Percentiles rank a stretch among this genome's conserved stretches.
phyloP scores from a whole-genome alignment of 2,329 filamentous ascomycete genomes.

The Aspergillus arachidicola region DNA sequence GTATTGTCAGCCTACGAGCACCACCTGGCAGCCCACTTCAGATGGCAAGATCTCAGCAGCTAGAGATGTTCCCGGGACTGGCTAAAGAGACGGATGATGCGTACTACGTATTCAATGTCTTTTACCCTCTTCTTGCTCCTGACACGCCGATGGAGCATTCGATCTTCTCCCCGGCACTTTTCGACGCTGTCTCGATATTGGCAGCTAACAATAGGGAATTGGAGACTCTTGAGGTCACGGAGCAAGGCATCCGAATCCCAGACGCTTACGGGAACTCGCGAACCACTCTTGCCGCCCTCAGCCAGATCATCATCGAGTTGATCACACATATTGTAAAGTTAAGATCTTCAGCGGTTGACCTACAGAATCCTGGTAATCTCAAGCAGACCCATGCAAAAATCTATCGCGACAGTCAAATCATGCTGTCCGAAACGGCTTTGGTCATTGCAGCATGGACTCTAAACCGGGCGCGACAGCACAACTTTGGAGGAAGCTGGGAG shows the following conservation, averaged over 20 bases:
- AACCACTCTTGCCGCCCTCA: constrained; percentile 41
- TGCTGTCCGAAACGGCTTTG: constrained; percentile 42
- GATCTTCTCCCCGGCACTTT: constrained; percentile 47
- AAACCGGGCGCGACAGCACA: constrained; percentile 33
- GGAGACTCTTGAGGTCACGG: constrained; percentile 35
- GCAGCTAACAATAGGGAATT: constrained; percentile 46
- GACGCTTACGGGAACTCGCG: constrained; percentile 39
- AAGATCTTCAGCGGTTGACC: constrained; percentile 29
- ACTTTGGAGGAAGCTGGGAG: constrained; percentile 27
- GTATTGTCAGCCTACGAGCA: constrained; percentile 43
- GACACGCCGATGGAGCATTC: constrained; percentile 40
- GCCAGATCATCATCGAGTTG: constrained; percentile 46
- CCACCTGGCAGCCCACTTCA: constrained; percentile 43
- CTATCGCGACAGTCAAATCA: constrained; percentile 46
- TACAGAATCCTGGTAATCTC: constrained; percentile 36
- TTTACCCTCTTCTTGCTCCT: constrained; percentile 43
- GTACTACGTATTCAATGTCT: constrained; percentile 50
- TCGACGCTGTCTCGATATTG: constrained; percentile 46
- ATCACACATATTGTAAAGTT: constrained; percentile 42
- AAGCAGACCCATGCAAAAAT: constrained; percentile 46
- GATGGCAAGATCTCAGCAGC: constrained; percentile 37
- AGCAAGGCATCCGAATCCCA: constrained; percentile 33
- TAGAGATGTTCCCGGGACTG: constrained; percentile 36
- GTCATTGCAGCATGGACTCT: constrained; percentile 45
- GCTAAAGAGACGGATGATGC: constrained; percentile 35